Conservation (phyloP, 768 basidiomycete species). For the Psilocybe azurescens region DNA sequence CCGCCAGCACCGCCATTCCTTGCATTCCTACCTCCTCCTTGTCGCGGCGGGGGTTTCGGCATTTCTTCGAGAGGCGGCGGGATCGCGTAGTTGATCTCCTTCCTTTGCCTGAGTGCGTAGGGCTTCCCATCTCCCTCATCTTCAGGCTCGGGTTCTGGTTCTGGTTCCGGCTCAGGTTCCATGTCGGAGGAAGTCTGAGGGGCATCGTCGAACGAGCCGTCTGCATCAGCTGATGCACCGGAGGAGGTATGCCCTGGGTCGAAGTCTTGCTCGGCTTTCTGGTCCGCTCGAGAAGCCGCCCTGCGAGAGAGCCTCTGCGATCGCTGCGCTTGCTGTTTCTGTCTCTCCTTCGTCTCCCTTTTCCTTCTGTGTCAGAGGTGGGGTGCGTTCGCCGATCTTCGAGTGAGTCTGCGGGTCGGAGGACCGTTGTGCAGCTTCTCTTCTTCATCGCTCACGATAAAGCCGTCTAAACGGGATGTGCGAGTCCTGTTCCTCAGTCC, state of each 20-base stretch:
- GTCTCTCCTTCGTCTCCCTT: constrained; percentile 14
- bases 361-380: constrained; percentile 16
- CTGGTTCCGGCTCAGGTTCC: constrained; percentile 47
- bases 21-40: constrained; percentile 33
- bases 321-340: constrained; percentile 27
- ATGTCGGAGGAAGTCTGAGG: constrained; percentile 50
- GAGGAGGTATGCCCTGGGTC: constrained; percentile 48
- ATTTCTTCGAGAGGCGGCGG: constrained; percentile 83
- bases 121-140: constrained; percentile 60
- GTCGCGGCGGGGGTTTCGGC: constrained; percentile 48
- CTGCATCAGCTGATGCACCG: constrained; percentile 55
- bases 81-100: constrained; percentile 79
- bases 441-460: constrained; percentile 51
- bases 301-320: constrained; percentile 34
- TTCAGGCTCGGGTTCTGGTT: constrained; percentile 51
- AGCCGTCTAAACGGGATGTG: constrained; percentile 12
- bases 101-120: constrained; percentile 70
- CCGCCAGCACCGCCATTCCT: constrained; percentile 38
- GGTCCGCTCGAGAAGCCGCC: constrained; percentile 28
- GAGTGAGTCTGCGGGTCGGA: constrained; percentile 34
- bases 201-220: constrained; percentile 64
- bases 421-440: constrained; percentile 36
- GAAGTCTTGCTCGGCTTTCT: constrained; percentile 48
- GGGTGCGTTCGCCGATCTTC: constrained; percentile 4
- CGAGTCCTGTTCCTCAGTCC: constrained; percentile 12